phyloP scores from a whole-genome alignment of 495 filamentous ascomycete genomes.

The Neurospora sp. region DNA sequence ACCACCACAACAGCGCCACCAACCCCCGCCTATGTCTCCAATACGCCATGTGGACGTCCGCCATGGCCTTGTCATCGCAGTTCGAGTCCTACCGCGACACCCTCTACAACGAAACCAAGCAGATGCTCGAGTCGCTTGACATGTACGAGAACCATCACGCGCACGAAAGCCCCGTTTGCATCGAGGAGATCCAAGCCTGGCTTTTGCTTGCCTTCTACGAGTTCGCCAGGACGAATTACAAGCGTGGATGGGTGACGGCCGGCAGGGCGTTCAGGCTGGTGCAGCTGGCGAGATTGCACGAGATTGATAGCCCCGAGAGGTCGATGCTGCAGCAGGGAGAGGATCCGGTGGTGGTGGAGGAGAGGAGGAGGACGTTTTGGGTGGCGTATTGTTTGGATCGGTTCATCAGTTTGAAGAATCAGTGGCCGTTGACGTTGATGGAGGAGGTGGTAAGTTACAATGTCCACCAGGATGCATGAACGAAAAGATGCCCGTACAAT shows the following conservation, averaged over 20 bases:
- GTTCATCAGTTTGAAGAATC: slow-evolving; percentile 38
- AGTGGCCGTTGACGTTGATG: slow-evolving; percentile 37
- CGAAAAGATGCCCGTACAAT: no score
- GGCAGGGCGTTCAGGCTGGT: slow-evolving; percentile 44
- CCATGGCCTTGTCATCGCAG: slow-evolving; percentile 42
- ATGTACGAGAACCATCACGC: slow-evolving; percentile 8
- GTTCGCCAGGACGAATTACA: slow-evolving; percentile 35
- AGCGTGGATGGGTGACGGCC: slow-evolving; percentile 43
- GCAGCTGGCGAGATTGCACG: slow-evolving; percentile 39
- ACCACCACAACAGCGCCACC: neutral
- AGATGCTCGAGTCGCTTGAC: slow-evolving; percentile 34
- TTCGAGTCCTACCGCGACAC: slow-evolving; percentile 35
- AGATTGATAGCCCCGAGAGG: slow-evolving; percentile 32
- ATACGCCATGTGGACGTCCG: slow-evolving; percentile 47
- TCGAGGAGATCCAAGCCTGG: slow-evolving; percentile 46
- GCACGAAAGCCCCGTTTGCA: slow-evolving; percentile 12
- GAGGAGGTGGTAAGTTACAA: slow-evolving; percentile 37
- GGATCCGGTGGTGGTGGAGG: slow-evolving; percentile 30
- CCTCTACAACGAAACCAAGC: slow-evolving; percentile 39
- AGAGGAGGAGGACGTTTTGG: slow-evolving; percentile 46
- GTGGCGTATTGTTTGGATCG: slow-evolving; percentile 46
- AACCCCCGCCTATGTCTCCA: slow-evolving; percentile 35
- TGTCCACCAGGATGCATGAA: no score
- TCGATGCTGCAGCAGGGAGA: slow-evolving; percentile 4
- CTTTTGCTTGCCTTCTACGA: slow-evolving; percentile 44